Conservation (phyloP, 345 rosid species). For the Rhizophora mangle region DNA sequence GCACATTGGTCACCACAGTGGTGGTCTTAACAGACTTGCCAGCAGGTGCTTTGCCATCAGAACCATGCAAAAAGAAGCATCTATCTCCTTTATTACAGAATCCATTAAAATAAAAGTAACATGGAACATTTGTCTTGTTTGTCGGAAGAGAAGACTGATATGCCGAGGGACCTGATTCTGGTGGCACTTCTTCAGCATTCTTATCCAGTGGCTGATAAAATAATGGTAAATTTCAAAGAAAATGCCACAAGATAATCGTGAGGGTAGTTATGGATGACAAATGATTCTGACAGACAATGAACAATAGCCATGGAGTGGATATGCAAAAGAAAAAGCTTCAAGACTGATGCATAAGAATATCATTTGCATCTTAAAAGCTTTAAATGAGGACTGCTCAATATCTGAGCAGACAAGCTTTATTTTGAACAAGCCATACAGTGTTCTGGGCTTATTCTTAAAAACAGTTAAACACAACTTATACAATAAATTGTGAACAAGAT, state of each 20-base stretch:
- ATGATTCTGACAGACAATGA: background rate
- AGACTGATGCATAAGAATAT: no score
- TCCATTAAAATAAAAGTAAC: conserved; percentile 19
- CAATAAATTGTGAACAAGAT: no score
- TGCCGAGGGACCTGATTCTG: background rate
- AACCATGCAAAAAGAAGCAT: conserved; percentile 22
- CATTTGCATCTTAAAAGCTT: no score
- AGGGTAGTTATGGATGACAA: background rate
- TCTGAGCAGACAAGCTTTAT: no score
- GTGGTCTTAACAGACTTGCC: conserved; percentile 21
- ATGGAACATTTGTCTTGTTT: conserved; percentile 27
- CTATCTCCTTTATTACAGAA: conserved; percentile 25
- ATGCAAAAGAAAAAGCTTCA: no score
- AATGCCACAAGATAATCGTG: background rate
- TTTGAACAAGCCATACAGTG: no score
- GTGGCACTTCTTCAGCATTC: conserved; percentile 14
- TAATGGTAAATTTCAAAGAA: background rate
- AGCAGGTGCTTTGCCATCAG: conserved; percentile 20
- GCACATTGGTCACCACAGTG: conserved; percentile 13
- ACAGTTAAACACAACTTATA: no score
- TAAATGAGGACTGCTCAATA: no score
- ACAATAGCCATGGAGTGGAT: no score
- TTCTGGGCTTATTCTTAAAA: no score
- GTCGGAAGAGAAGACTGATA: conserved; percentile 8
- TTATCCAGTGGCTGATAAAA: conserved; percentile 26